Conservation (phyloP, 495 filamentous ascomycete genomes). For the Penicillium manginii region DNA sequence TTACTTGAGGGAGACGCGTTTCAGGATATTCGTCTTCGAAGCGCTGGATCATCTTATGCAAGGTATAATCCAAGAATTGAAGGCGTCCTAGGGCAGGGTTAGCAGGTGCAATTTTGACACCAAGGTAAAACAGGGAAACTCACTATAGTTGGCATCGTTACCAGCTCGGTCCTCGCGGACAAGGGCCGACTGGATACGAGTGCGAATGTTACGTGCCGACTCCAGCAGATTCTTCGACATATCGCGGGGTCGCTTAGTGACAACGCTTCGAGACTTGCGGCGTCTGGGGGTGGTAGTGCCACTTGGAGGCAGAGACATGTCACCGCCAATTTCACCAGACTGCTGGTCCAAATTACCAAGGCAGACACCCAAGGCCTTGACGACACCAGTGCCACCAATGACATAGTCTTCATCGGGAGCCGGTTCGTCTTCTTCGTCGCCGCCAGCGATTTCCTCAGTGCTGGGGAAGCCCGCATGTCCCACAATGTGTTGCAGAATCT, state of each 20-base stretch:
- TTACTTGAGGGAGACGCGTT: conserved; percentile 58
- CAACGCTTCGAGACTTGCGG: conserved; percentile 44
- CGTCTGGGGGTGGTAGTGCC: conserved; percentile 59
- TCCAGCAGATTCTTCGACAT: conserved; percentile 88
- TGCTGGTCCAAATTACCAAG: conserved; percentile 67
- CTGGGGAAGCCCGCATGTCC: conserved; percentile 51
- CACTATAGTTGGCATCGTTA: conserved; percentile 76
- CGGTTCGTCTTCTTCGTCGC: conserved; percentile 65
- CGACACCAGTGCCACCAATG: conserved; percentile 92
- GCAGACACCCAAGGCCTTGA: conserved; percentile 89
- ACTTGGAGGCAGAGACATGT: conserved; percentile 48
- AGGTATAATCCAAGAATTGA: conserved; percentile 85
- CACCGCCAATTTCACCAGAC: conserved; percentile 36
- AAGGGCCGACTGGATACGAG: conserved; percentile 81
- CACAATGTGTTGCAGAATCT: conserved; percentile 70
- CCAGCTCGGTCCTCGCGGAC: conserved; percentile 70
- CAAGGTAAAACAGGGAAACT: conserved; percentile 34
- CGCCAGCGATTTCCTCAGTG: conserved; percentile 44
- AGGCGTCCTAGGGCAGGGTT: conserved; percentile 64
- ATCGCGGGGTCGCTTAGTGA: conserved; percentile 74
- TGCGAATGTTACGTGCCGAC: conserved; percentile 85
- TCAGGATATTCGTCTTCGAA: conserved; percentile 98
- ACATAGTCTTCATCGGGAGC: conserved; percentile 94
- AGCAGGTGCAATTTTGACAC: conserved; percentile 13
- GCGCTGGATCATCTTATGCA: conserved; percentile 87